phyloP scores from a whole-genome alignment of 2,329 filamentous ascomycete species.

The Cercospora brassicicola region DNA sequence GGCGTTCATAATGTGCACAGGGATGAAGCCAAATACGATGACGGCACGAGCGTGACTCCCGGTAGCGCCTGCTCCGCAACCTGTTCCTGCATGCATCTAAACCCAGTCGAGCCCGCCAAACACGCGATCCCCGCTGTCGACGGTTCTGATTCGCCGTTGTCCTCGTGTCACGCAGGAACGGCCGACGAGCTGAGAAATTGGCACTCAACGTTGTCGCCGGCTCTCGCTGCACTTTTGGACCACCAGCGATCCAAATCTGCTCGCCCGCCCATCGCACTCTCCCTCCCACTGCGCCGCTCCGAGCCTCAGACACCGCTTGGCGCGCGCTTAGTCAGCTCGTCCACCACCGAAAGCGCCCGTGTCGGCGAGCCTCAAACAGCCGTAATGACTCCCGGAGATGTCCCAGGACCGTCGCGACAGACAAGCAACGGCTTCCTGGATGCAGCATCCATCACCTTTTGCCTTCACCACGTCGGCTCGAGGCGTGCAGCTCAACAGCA shows the following conservation, averaged over 20 bases:
- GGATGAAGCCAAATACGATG: background rate
- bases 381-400: slow-evolving; percentile 3
- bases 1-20: slow-evolving; percentile 1
- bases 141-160: background rate
- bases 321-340: background rate
- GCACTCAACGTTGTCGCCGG: background rate
- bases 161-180: background rate
- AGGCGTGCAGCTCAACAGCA: background rate
- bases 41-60: slow-evolving; percentile 5
- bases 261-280: slow-evolving; percentile 1
- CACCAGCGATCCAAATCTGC: slow-evolving; percentile 4
- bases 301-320: background rate
- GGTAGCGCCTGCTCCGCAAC: slow-evolving; percentile 1
- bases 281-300: background rate
- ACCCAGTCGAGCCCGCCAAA: background rate
- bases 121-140: background rate
- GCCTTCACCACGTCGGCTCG: background rate
- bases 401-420: background rate
- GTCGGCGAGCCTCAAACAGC: slow-evolving; percentile 1
- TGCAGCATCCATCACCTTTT: background rate
- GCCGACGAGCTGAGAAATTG: background rate
- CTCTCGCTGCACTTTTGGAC: background rate
- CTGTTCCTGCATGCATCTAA: background rate
- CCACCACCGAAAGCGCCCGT: background rate
- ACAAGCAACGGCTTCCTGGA: background rate